These are phyloP conservation scores for Diaporthe ilicicola DNA, from an alignment of 2,329 filamentous ascomycete genomes.

Conservation along the genomic window DNA sequence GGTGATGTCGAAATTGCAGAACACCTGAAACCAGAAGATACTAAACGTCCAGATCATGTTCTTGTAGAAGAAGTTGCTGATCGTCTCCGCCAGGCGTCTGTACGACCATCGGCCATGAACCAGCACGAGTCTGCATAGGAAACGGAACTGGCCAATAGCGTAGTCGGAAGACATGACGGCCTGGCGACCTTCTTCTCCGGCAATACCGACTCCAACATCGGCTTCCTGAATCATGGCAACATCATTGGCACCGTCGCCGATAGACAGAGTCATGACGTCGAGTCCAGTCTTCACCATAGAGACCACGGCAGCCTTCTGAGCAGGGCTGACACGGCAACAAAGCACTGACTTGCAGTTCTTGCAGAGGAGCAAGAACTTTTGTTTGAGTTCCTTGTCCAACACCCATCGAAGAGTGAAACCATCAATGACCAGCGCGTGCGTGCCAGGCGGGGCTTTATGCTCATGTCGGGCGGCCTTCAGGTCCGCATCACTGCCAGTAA, in stretches of 20 bases:
- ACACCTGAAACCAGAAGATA: constrained; percentile 98
- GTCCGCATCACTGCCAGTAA: constrained; percentile 88
- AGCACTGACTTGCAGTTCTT: constrained; percentile 97
- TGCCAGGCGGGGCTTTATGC: constrained; percentile 86
- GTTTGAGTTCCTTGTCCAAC: constrained; percentile 81
- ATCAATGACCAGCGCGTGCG: constrained; percentile 93
- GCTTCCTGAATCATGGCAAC: constrained; percentile 98
- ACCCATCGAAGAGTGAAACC: constrained; percentile 92
- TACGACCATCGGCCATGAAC: constrained; percentile 98
- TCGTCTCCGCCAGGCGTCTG: constrained; percentile 87
- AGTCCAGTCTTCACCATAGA: constrained; percentile 93
- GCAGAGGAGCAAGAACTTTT: constrained; percentile 93
- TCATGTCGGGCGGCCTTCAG: constrained; percentile 80
- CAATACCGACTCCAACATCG: constrained; percentile 95
- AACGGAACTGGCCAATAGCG: constrained; percentile 93
- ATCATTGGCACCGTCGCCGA: constrained; percentile 94
- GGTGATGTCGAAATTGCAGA: constrained; percentile 93
- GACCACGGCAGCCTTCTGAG: constrained; percentile 97
- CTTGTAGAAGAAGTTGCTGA: constrained; percentile 99
- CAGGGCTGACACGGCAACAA: constrained; percentile 95
- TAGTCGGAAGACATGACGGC: constrained; percentile 97
- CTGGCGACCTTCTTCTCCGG: constrained; percentile 89
- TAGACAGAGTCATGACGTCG: constrained; percentile 94
- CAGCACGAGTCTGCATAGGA: constrained; percentile 82
- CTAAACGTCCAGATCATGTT: constrained; percentile 98